Conservation (phyloP, 495 filamentous ascomycete genomes). For the Cladorrhinum samala region DNA sequence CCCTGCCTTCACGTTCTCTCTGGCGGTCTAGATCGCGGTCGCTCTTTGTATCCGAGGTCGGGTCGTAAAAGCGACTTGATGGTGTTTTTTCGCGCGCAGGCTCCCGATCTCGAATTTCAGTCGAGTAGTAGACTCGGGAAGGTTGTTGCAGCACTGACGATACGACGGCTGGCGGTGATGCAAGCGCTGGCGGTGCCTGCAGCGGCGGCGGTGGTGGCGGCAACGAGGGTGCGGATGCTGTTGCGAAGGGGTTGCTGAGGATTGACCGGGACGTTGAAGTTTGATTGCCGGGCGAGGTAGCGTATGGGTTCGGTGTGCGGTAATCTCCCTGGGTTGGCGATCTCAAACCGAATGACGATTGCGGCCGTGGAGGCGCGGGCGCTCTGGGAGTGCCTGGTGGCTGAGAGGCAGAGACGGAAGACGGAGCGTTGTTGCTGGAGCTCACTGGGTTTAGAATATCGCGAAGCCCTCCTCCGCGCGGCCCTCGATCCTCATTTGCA, state of each 20-base stretch:
- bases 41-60: conserved; percentile 41
- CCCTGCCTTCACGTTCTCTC: conserved; percentile 29
- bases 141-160: conserved; percentile 29
- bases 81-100: conserved; percentile 36
- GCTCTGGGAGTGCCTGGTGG: conserved; percentile 16
- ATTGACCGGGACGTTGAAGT: conserved; percentile 25
- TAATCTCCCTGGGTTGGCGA: conserved; percentile 37
- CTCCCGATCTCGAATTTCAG: conserved; percentile 28
- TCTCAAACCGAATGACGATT: conserved; percentile 31
- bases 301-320: conserved; percentile 26
- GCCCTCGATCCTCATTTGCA: conserved; percentile 25
- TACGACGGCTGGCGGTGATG: conserved; percentile 11
- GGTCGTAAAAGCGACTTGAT: conserved; percentile 50
- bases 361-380: conserved; percentile 24
- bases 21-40: conserved; percentile 7
- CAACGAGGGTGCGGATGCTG: conserved; percentile 18
- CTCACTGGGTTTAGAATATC: conserved; percentile 35
- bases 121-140: conserved; percentile 25
- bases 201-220: conserved; percentile 21
- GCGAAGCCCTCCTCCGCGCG: conserved; percentile 28
- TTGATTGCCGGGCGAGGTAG: conserved; percentile 21
- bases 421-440: conserved; percentile 21
- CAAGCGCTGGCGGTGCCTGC: conserved; percentile 1
- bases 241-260: conserved; percentile 28
- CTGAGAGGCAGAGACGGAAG: conserved; percentile 9